Base-by-base conservation (phyloP, 768 basidiomycete genomes). In the Phaeotremella fagi region DNA sequence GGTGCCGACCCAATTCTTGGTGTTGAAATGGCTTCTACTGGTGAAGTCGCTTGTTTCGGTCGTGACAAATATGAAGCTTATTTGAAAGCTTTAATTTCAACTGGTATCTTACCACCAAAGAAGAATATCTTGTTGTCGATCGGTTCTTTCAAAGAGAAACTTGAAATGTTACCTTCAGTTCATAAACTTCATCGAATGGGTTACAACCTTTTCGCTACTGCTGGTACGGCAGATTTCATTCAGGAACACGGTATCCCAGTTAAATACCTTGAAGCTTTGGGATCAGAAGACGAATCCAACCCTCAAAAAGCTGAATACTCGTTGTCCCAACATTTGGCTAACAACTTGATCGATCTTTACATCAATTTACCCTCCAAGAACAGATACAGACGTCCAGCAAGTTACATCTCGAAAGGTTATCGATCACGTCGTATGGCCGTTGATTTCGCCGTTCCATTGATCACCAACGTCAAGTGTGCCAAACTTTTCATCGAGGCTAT, bases 1-100 rank as follows among this genome's bases (percentile, higher is more conserved):
- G 95, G 95, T 23, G 95, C 95, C 18, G 95, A 99, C 73, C 95
- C 95, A 18, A 86, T 98, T 5, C 82, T 97, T 12, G 94, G 95
- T 67, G 94, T 98, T 37, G 95, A 99, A 79, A 99, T 99, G 95
- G 95, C 95, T 15, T 98, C 95, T 16, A 99, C 94, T 0, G 95
- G 95, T 53, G 95, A 99, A 73, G 95, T 99, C 23, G 95, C 95
- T 16, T 98, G 94, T 77, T 99, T 99, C 75, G 95, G 95, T 5
- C 84, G 81, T 60, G 87, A 99, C 79, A 95, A 92, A 76, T 98
- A 94, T 72, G 95, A 99, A 72, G 95, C 95, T 3, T 99, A 98
- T 74, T 79, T 98, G 68, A 99, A 99, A 78, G 92, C 90, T 1
- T 80, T 98, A 53, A 88, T 98, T 57, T 92, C 95, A 23, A 95